Conservation (phyloP, 371 early-diverging fungal genomes). For the Mucor mucedo region DNA sequence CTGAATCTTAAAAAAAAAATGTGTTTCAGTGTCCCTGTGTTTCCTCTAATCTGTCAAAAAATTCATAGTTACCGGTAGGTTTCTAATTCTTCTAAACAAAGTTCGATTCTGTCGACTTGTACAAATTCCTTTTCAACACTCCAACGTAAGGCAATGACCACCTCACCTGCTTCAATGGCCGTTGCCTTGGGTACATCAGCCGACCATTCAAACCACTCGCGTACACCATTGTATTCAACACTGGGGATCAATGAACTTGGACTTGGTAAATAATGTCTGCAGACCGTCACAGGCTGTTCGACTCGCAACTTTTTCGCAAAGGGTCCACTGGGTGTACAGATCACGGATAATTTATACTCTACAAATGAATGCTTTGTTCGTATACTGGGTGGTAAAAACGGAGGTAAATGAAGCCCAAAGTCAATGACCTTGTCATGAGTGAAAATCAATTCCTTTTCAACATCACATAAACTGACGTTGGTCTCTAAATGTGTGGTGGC, state of each 20-base stretch:
- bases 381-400: conserved; percentile 39
- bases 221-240: conserved; percentile 31
- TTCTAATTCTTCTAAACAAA: conserved; percentile 43
- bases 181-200: conserved; percentile 48
- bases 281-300: conserved; percentile 33
- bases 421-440: conserved; percentile 38
- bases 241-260: conserved; percentile 50
- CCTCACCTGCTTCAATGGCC: conserved; percentile 46
- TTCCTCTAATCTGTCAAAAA: conserved; percentile 14
- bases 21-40: background rate
- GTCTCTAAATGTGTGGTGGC: conserved; percentile 29
- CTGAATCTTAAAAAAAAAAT: conserved; percentile 28
- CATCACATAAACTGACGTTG: conserved; percentile 40
- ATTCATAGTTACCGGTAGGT: conserved; percentile 29
- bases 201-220: conserved; percentile 52
- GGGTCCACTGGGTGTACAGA: conserved; percentile 26
- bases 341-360: conserved; percentile 40
- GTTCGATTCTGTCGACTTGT: conserved; percentile 38
- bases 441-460: conserved; percentile 51
- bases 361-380: conserved; percentile 44
- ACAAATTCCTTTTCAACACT: conserved; percentile 50
- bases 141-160: conserved; percentile 45
- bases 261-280: conserved; percentile 49
- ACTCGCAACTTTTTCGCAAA: conserved; percentile 28
- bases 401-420: conserved; percentile 48